Conservation (phyloP, 2,329 filamentous ascomycete species). For the Arthrocladium fulminans region DNA sequence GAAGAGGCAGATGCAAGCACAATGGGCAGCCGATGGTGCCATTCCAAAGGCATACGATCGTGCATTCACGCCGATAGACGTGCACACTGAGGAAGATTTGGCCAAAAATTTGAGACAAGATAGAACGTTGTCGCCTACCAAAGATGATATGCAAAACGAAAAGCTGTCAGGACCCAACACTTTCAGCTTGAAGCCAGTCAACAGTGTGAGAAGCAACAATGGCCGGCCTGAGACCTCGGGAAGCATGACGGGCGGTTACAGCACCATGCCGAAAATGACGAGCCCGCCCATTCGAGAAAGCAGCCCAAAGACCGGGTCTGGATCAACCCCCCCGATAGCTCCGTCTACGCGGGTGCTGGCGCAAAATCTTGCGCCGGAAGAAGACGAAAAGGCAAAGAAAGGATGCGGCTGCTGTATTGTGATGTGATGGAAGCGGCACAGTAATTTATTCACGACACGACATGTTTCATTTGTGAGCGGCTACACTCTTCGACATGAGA, state of each 20-base stretch:
- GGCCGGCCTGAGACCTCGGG: slow-evolving; percentile 33
- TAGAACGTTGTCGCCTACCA: slow-evolving; percentile 13
- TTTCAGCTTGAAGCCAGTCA: slow-evolving; percentile 25
- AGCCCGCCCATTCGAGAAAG: slow-evolving; percentile 26
- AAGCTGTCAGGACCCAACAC: slow-evolving; percentile 22
- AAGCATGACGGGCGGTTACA: slow-evolving; percentile 37
- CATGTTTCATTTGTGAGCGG: slow-evolving; percentile 15
- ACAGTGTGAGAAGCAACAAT: slow-evolving; percentile 22
- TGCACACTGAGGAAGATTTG: slow-evolving; percentile 29
- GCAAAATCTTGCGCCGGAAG: slow-evolving; percentile 40
- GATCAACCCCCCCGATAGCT: slow-evolving; percentile 24
- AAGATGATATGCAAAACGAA: slow-evolving; percentile 10
- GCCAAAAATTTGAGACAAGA: slow-evolving; percentile 12
- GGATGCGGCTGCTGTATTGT: slow-evolving; percentile 64
- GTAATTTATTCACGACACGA: neutral
- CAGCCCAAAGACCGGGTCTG: slow-evolving; percentile 15
- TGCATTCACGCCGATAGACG: slow-evolving; percentile 70
- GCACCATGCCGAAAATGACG: slow-evolving; percentile 40
- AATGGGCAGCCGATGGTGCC: slow-evolving; percentile 87
- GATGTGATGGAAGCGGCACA: slow-evolving; percentile 48
- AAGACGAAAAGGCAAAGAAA: slow-evolving; percentile 47
- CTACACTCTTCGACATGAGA: neutral
- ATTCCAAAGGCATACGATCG: slow-evolving; percentile 78
- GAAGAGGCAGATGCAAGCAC: slow-evolving; percentile 80
- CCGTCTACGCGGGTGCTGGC: slow-evolving; percentile 30